Base-by-base conservation (phyloP, 2,329 filamentous ascomycete genomes). In the Ascosphaera aggregata region DNA sequence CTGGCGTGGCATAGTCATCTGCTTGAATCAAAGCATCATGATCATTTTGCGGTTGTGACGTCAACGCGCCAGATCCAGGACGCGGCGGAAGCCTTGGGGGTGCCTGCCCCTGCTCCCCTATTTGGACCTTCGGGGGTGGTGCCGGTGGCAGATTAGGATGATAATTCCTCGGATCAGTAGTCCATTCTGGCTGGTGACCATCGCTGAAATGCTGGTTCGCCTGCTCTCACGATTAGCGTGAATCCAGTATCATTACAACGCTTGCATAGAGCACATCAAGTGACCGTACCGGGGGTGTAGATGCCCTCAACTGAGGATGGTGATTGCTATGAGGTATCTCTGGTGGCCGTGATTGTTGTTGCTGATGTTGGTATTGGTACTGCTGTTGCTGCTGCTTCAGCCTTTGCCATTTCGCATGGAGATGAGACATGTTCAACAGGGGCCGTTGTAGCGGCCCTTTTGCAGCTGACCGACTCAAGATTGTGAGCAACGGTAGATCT, bases 261-360 rank as follows among this genome's bases (percentile, higher is more conserved):
- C n/a, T n/a, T n/a, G n/a, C n/a, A n/a, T n/a, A n/a, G n/a, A n/a
- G n/a, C n/a, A n/a, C n/a, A n/a, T n/a, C n/a, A n/a, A n/a, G n/a
- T 27, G 22, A 27, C 22, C 22, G 22, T 27, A 27, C 22, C 22
- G 5, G 22, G 5, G 22, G 22, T 11, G 22, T 27, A 27, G 22
- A 27, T 27, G 22, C 7, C 11, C 11, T 27, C 11, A 11, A 27
- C 22, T 27, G 22, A 27, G 22, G 11, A 7, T 27, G 22, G 11
- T 5, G 5, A 7, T 27, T 27, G 22, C 22, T 11, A 27, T 5
- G 22, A 27, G 50, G 42, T 27, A 45, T 41, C 37, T 45, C 47
- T 16, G 45, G 43, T 11, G 45, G 43, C 46, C 45, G 49, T 37
- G 43, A 49, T 18, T 46, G 46, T 39, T 43, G 40, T 18, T 43